Percentiles rank a stretch among this genome's conserved stretches.
phyloP scores from a whole-genome alignment of 495 filamentous ascomycete genomes.

The Hapsidospora chrysogenum region DNA sequence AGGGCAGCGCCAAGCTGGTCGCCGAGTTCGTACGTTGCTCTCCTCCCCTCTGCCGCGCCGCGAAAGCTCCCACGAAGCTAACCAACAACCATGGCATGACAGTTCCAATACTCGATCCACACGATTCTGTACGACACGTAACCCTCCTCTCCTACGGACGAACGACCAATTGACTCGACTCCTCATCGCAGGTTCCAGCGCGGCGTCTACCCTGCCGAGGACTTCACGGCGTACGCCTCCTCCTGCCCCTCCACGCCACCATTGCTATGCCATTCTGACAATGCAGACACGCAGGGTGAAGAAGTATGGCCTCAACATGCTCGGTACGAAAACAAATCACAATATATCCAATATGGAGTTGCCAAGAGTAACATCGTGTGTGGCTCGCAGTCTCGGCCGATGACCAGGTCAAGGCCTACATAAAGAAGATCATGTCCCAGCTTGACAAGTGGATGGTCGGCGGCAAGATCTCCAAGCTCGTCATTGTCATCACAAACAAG shows the following conservation, averaged over 20 bases:
- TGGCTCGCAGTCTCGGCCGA: constrained; percentile 57
- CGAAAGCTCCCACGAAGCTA: constrained; percentile 3
- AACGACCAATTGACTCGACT: too few relatives aligned
- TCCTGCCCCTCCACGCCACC: neutral
- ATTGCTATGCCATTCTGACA: neutral
- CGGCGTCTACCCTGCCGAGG: constrained; percentile 93
- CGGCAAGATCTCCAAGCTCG: constrained; percentile 90
- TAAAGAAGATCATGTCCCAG: constrained; percentile 96
- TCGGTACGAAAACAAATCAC: constrained; percentile 35
- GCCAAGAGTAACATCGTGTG: neutral
- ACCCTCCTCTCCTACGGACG: neutral
- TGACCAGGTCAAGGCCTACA: constrained; percentile 96
- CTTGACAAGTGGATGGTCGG: constrained; percentile 91
- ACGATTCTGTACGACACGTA: constrained; percentile 55
- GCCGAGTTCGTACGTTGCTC: constrained; percentile 68
- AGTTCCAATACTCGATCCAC: constrained; percentile 96
- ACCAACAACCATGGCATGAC: neutral
- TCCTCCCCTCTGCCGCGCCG: neutral
- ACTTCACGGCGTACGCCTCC: constrained; percentile 69
- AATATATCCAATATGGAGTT: neutral
- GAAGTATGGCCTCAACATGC: constrained; percentile 99
- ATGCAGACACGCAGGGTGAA: constrained; percentile 80
- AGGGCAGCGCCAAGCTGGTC: constrained; percentile 84
- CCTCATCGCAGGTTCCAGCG: constrained; percentile 58
- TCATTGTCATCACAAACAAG: constrained; percentile 88